Conservation (phyloP, 257 asterid species). For the Jaltomata sinuosa region DNA sequence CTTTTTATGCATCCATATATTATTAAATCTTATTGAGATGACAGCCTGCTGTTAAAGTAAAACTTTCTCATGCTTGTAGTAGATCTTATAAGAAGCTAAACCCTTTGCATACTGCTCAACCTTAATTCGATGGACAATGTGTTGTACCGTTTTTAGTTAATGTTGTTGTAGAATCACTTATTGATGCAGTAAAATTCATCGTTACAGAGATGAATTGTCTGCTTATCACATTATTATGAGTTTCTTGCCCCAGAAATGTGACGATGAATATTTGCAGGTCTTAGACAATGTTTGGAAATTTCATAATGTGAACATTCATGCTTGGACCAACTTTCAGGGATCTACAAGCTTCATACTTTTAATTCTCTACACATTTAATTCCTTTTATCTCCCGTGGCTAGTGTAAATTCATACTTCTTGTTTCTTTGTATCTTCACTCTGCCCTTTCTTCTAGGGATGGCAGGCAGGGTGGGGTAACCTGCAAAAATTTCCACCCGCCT, state of each 20-base stretch:
- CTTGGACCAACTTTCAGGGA: background rate
- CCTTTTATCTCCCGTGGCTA: background rate
- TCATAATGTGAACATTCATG: background rate
- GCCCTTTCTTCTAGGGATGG: background rate
- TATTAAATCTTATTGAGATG: background rate
- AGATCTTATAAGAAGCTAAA: background rate
- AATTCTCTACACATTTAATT: background rate
- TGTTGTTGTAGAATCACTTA: background rate
- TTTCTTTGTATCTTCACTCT: background rate
- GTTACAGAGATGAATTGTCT: background rate
- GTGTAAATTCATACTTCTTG: background rate
- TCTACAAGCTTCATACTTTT: background rate
- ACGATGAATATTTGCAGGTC: background rate
- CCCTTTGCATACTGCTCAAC: background rate
- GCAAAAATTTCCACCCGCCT: background rate
- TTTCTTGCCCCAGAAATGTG: background rate
- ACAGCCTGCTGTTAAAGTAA: background rate
- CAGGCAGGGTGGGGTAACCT: background rate
- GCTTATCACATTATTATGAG: background rate
- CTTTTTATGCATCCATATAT: background rate
- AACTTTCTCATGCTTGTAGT: background rate
- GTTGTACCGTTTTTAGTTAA: background rate
- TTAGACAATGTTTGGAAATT: background rate
- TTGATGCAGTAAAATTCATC: background rate
- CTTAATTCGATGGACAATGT: background rate